These are phyloP conservation scores for Actinidia arguta DNA, from an alignment of 179 eudicot genomes.

Conservation along the genomic window DNA sequence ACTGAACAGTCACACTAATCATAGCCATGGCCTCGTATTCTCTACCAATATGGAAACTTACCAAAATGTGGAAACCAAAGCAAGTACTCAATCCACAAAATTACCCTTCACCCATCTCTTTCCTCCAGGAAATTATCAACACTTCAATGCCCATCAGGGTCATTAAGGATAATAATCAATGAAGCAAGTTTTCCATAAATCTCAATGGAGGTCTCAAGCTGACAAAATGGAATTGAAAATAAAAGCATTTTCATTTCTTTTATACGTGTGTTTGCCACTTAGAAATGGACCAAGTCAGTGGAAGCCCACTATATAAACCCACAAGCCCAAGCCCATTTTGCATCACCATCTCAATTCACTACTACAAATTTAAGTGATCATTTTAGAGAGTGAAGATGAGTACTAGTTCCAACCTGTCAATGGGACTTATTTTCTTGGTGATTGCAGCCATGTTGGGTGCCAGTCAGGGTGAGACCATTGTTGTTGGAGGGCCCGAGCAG, in stretches of 20 bases:
- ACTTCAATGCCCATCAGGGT: neutral
- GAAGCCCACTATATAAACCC: constrained; percentile 15
- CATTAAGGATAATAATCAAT: neutral
- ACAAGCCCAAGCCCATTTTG: neutral
- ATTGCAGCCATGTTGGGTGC: constrained; percentile 14
- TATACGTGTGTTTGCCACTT: neutral
- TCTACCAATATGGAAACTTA: neutral
- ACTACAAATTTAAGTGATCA: neutral
- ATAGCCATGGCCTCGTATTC: neutral
- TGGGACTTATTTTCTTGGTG: constrained; percentile 5
- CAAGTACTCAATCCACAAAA: neutral
- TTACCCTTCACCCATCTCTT: neutral
- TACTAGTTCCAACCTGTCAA: neutral
- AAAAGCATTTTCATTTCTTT: neutral
- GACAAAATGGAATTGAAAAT: neutral
- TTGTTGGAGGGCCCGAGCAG: constrained; percentile 15
- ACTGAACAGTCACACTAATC: neutral
- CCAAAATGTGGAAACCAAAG: neutral
- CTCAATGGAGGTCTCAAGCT: neutral
- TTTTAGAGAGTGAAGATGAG: neutral
- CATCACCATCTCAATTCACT: neutral
- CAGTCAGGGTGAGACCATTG: constrained; percentile 19
- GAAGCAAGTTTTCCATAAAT: neutral
- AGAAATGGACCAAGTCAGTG: neutral
- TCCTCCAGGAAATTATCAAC: neutral